Conservation (phyloP, 2,329 filamentous ascomycete genomes). For the Xylaria sp. region DNA sequence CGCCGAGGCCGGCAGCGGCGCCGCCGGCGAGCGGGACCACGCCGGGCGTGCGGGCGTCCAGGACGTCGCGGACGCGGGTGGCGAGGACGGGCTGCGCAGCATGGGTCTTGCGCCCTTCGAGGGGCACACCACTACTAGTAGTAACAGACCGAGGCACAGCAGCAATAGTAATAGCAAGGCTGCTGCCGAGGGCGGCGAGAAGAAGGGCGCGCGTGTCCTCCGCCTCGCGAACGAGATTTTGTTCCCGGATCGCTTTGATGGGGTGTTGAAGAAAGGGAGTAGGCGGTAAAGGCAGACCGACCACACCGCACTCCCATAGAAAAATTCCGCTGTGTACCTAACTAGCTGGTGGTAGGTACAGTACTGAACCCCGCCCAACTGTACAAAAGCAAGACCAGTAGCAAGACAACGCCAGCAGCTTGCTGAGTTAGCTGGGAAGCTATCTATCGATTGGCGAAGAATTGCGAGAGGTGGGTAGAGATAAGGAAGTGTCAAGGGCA, state of each 20-base stretch:
- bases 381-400: no score
- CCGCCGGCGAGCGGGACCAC: conserved; percentile 67
- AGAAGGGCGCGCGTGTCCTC: conserved; percentile 40
- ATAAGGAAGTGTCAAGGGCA: no score
- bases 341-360: no score
- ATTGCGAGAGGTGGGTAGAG: no score
- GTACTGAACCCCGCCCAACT: no score
- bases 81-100: conserved; percentile 53
- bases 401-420: no score
- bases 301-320: no score
- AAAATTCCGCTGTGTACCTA: no score
- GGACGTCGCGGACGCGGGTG: conserved; percentile 52
- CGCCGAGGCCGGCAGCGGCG: conserved; percentile 14
- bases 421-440: no score
- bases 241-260: conserved; percentile 45
- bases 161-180: background rate
- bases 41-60: conserved; percentile 59
- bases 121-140: no score
- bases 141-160: no score
- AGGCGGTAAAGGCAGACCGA: background rate
- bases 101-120: conserved; percentile 57
- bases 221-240: conserved; percentile 46
- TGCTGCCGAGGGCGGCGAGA: conserved; percentile 39
- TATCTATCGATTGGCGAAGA: no score
- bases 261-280: conserved; percentile 24